These are phyloP conservation scores for Ambrosiella beaveri DNA, from an alignment of 2,329 filamentous ascomycete species.

Conservation along the genomic window DNA sequence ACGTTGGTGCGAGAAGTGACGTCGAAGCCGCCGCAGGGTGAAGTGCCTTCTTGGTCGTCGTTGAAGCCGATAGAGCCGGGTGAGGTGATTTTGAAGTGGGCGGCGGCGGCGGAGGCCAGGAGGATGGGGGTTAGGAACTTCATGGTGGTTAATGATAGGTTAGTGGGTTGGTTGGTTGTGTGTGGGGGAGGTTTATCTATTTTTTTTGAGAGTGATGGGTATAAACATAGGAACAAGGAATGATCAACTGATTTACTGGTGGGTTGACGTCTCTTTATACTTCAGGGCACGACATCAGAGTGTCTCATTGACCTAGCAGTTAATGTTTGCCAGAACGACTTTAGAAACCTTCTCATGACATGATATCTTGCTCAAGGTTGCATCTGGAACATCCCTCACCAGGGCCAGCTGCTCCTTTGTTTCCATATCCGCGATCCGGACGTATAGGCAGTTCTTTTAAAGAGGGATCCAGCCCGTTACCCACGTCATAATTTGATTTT, in stretches of 20 bases:
- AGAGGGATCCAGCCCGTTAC: background rate
- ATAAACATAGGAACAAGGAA: background rate
- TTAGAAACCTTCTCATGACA: background rate
- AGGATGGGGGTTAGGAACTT: conserved; percentile 11
- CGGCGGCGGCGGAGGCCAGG: conserved; percentile 9
- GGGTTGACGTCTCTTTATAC: background rate
- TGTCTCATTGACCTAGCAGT: background rate
- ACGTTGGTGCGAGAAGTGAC: conserved; percentile 11
- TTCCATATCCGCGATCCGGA: background rate
- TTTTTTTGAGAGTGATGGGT: background rate
- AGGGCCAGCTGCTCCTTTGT: background rate
- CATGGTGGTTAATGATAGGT: conserved; percentile 1
- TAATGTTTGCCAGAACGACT: background rate
- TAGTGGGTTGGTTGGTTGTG: background rate
- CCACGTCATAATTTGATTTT: background rate
- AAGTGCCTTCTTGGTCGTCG: conserved; percentile 10
- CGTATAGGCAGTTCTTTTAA: background rate
- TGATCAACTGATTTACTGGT: background rate
- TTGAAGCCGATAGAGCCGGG: conserved; percentile 11
- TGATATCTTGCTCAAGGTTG: background rate
- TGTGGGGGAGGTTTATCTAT: no score
- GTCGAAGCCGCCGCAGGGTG: conserved; percentile 12
- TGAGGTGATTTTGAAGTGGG: conserved; percentile 12
- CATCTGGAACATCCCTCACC: background rate
- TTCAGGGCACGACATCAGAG: background rate